Conservation (phyloP, 306 rosid genomes). For the Purshia tridentata region DNA sequence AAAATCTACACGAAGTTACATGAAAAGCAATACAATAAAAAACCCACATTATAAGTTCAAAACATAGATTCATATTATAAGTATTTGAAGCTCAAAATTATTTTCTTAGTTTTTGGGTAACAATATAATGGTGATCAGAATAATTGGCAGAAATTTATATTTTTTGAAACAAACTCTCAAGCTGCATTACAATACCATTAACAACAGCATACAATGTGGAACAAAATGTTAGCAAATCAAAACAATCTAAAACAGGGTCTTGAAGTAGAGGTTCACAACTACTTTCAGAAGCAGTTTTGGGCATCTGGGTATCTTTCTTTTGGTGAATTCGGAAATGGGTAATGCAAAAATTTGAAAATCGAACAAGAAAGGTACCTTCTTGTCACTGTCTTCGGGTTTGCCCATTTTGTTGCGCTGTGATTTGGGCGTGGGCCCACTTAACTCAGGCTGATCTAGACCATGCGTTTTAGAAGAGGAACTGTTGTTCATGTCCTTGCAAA, state of each 20-base stretch:
- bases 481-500: slow-evolving; percentile 34
- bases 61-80: background rate
- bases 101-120: background rate
- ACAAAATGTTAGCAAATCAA: background rate
- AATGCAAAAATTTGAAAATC: slow-evolving; percentile 26
- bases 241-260: slow-evolving; percentile 23
- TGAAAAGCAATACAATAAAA: slow-evolving; percentile 27
- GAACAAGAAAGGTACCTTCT: slow-evolving; percentile 45
- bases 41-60: background rate
- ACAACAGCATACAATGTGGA: background rate
- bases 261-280: slow-evolving; percentile 4
- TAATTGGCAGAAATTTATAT: background rate
- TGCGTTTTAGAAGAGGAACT: slow-evolving; percentile 44
- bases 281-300: background rate
- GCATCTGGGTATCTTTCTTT: slow-evolving; percentile 15
- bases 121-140: background rate
- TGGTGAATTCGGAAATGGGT: slow-evolving; percentile 24
- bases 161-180: background rate
- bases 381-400: slow-evolving; percentile 59
- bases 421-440: slow-evolving; percentile 43
- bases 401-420: slow-evolving; percentile 51
- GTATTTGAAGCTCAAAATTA: background rate
- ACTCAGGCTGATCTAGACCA: slow-evolving; percentile 49
- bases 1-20: slow-evolving; percentile 52
- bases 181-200: background rate